Evolutionary conservation across 345 rosid genomes (phyloP).

Genomic region (Pistacia atlantica): DNA sequence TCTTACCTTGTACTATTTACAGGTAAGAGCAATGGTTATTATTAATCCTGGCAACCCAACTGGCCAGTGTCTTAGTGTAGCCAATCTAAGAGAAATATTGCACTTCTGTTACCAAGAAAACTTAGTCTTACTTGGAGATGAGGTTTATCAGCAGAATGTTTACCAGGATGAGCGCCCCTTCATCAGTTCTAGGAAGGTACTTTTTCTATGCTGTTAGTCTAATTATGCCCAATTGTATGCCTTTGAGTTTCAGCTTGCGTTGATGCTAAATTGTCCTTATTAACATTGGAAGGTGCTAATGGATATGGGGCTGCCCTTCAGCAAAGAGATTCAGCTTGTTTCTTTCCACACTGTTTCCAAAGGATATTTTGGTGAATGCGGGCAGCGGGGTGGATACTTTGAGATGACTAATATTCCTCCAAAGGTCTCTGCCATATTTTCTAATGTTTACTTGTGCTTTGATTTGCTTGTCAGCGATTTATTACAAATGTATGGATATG

Average conservation of each 20-base stretch:
- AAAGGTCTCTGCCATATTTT: conserved; percentile 45
- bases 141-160: conserved; percentile 97
- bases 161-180: conserved; percentile 98
- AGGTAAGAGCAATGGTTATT: conserved; percentile 98
- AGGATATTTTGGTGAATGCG: conserved; percentile 99
- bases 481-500: conserved; percentile 12
- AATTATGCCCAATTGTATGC: not conserved
- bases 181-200: conserved; percentile 84
- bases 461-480: conserved; percentile 12
- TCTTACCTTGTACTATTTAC: conserved; percentile 24
- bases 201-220: conserved; percentile 17
- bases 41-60: conserved; percentile 99
- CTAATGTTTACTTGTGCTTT: not conserved
- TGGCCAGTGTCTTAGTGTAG: conserved; percentile 95
- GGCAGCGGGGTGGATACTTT: conserved; percentile 99
- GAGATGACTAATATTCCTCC: conserved; percentile 99
- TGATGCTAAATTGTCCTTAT: conserved; percentile 15
- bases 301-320: conserved; percentile 84
- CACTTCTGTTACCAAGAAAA: conserved; percentile 76
- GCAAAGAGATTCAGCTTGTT: conserved; percentile 90
- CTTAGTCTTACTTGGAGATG: conserved; percentile 88
- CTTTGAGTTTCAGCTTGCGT: conserved; percentile 12
- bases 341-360: conserved; percentile 97
- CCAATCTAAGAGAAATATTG: conserved; percentile 85
- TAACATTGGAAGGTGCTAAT: conserved; percentile 61